Evolutionary conservation across 306 rosid species (phyloP), one percentile per base, ranked within the genome.

Genomic region (Castanopsis chinensis): DNA sequence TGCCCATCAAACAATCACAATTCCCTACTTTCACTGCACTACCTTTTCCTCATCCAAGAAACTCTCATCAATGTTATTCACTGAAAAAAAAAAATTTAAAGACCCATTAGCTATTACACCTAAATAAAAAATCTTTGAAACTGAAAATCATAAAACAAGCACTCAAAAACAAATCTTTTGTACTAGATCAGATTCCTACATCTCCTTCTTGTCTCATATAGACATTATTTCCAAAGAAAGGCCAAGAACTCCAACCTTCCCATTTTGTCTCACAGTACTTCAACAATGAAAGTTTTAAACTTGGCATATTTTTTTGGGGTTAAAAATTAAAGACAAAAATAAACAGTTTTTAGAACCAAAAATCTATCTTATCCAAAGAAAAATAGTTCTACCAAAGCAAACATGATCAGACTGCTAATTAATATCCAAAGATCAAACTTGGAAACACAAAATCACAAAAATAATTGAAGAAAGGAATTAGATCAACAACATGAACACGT

Each of bases 1-100:
- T 94, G 98, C 98, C 98, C 98, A 94, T 94, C 87, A 92, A 93
- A 86, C 86, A 84, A 78, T 75, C 81, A 83, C 76, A 81, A 54
- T 37, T 9, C 55, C 85, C 85, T 69, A 41, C 81, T 41, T 59
- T 72, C 54, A 55, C 19, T 78, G 78, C 77, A 85, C 78, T 67
- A 76, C 64, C 79, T 76, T 76, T 72, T 80, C 91, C 79, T 80
- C 86, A 81, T 86, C 85, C 71, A 84, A 86, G 81, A 74, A 83
- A 85, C 87, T 72, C 88, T 78, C 83, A 84, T 84, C 87, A 75
- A 79, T 84, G 82, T 69, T 11, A 9, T 21, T 51, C 17, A 33
- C 72, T 77, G 59, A 35, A 35, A 1, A 5, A 1, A 2, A 8
- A 7, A 2, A 60, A 33, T 4, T 1, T 13, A 33, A 6, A 23